These are phyloP conservation scores for Solanum corneliomulleri DNA, from an alignment of 257 asterid species.

Conservation along the genomic window DNA sequence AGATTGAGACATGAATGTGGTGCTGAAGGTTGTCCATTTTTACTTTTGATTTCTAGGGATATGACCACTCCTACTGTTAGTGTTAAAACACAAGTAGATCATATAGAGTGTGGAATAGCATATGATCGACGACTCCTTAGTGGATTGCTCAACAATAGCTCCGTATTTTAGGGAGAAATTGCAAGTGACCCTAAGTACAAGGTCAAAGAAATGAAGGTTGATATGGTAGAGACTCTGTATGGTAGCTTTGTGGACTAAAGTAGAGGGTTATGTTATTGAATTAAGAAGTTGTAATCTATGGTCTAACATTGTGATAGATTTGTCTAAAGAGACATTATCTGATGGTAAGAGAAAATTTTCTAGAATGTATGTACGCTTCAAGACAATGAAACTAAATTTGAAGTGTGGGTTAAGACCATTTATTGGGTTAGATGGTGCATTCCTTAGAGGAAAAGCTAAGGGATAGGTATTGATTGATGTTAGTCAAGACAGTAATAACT, in stretches of 20 bases:
- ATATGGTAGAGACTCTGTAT: not conserved
- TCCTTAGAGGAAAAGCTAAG: not conserved
- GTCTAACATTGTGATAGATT: not conserved
- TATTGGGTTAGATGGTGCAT: not conserved
- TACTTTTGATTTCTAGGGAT: not conserved
- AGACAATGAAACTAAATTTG: not conserved
- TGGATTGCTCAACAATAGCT: not conserved
- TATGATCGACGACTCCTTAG: not conserved
- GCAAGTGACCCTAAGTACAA: not conserved
- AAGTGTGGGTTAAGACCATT: not conserved
- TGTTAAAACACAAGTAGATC: not conserved
- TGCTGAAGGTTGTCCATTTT: not conserved
- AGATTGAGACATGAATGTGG: not conserved
- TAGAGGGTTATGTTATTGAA: not conserved
- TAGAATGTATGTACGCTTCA: not conserved
- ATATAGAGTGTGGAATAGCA: not conserved
- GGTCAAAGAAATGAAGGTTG: not conserved
- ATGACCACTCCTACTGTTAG: not conserved
- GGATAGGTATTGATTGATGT: fast-evolving
- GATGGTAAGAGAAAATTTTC: too few relatives aligned
- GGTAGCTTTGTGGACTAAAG: not conserved
- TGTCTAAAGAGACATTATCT: not conserved
- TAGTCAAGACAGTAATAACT: not conserved
- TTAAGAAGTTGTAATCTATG: not conserved
- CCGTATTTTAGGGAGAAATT: not conserved